A percentile compares a stretch with the other conserved stretches of the same genome.
Conservation (phyloP, 139 green algal species). For the Volvox africanus region DNA sequence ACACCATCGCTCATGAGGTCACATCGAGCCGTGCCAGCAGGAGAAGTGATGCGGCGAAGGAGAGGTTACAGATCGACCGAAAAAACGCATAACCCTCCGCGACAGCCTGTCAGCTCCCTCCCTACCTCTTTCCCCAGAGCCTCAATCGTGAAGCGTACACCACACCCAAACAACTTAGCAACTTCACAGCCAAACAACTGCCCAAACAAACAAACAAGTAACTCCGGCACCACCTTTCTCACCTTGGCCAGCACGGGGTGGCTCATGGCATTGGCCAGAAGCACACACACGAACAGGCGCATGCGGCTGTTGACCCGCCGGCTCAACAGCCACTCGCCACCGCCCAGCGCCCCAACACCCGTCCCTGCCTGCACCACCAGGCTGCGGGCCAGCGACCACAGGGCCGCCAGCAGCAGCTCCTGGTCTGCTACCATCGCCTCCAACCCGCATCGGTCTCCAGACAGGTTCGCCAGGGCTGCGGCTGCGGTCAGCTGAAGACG, state of each 20-base stretch:
- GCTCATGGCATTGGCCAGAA: conserved; percentile 47
- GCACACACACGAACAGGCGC: conserved; percentile 39
- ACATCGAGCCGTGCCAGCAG: too few species aligned
- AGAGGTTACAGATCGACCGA: too few species aligned
- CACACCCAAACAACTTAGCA: too few species aligned
- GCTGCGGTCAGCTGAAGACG: conserved; percentile 27
- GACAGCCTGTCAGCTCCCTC: too few species aligned
- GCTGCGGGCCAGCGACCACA: conserved; percentile 38
- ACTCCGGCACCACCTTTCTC: background rate
- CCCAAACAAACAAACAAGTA: too few species aligned
- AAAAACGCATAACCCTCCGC: too few species aligned
- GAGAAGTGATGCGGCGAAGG: too few species aligned
- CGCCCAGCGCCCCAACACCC: background rate
- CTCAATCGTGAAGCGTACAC: too few species aligned
- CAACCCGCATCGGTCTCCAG: conserved; percentile 29
- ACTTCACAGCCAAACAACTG: too few species aligned
- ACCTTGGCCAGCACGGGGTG: conserved; percentile 52
- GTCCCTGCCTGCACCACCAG: background rate
- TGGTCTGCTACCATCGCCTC: conserved; percentile 49
- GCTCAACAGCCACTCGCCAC: background rate
- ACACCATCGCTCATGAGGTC: too few species aligned
- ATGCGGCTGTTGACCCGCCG: conserved; percentile 16
- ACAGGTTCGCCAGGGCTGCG: conserved; percentile 48
- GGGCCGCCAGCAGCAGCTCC: conserved; percentile 39
- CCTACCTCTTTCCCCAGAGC: background rate